Conservation (phyloP, 2,329 filamentous ascomycete species). For the Onygena corvina region DNA sequence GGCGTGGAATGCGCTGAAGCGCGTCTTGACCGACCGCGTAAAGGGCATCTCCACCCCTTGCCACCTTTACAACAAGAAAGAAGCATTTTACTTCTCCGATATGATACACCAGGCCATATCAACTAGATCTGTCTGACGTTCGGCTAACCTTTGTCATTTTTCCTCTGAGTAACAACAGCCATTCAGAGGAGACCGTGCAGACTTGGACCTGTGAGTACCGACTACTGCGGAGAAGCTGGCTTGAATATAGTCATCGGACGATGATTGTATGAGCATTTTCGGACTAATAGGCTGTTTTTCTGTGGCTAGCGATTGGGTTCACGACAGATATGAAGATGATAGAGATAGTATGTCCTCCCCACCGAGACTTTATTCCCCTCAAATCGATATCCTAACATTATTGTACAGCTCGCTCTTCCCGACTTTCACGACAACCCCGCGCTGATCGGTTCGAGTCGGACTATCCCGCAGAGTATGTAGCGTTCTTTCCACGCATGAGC, state of each 20-base stretch:
- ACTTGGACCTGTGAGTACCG: slow-evolving; percentile 34
- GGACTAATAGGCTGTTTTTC: not conserved
- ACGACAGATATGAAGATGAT: slow-evolving; percentile 75
- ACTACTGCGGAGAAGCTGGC: not conserved
- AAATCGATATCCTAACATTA: too few species aligned
- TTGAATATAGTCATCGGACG: not conserved
- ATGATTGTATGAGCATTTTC: not conserved
- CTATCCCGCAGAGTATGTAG: slow-evolving; percentile 4
- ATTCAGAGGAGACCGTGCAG: slow-evolving; percentile 35
- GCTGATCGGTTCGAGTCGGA: slow-evolving; percentile 25
- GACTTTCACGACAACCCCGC: slow-evolving; percentile 29
- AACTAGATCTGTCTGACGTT: slow-evolving; percentile 22
- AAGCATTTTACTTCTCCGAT: slow-evolving; percentile 2
- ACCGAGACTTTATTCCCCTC: too few species aligned
- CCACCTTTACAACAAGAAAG: slow-evolving; percentile 5
- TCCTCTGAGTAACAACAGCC: slow-evolving; percentile 30
- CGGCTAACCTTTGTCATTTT: slow-evolving; percentile 34
- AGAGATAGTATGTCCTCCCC: slow-evolving; percentile 40
- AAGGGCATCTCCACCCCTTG: not conserved
- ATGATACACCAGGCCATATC: slow-evolving; percentile 10
- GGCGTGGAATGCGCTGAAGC: slow-evolving; percentile 17
- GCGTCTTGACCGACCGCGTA: slow-evolving; percentile 12
- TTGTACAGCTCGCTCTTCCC: slow-evolving; percentile 32
- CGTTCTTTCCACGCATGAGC: not conserved
- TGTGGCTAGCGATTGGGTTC: slow-evolving; percentile 71